These are phyloP conservation scores for Rhodomyrtus psidioides DNA, from an alignment of 441 rosid species.

Conservation along the genomic window DNA sequence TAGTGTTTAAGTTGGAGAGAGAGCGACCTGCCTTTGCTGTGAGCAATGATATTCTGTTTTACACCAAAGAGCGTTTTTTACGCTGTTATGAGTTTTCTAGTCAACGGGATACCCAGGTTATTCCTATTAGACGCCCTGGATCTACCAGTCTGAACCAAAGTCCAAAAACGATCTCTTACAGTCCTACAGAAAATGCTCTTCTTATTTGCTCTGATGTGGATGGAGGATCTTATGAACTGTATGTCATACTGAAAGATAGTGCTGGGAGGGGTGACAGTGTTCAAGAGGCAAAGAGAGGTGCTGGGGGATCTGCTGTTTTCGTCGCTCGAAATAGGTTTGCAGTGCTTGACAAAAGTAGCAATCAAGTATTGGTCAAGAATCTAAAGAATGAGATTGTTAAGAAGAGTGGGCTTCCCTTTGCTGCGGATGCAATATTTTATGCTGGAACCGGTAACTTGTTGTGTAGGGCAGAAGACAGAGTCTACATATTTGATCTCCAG, in stretches of 20 bases:
- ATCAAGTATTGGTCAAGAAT: constrained; percentile 61
- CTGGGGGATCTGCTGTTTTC: constrained; percentile 70
- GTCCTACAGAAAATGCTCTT: constrained; percentile 79
- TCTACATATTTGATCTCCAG: constrained; percentile 70
- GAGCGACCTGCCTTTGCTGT: constrained; percentile 85
- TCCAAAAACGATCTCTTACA: constrained; percentile 77
- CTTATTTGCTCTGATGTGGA: constrained; percentile 76
- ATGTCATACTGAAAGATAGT: constrained; percentile 64
- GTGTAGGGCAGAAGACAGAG: constrained; percentile 75
- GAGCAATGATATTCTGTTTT: constrained; percentile 63
- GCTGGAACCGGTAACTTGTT: constrained; percentile 86
- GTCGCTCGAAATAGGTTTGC: constrained; percentile 70
- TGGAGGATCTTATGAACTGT: constrained; percentile 87
- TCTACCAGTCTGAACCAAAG: constrained; percentile 69
- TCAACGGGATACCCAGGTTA: constrained; percentile 58
- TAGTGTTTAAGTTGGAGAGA: constrained; percentile 84
- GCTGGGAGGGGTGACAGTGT: constrained; percentile 54
- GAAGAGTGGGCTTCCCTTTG: constrained; percentile 48
- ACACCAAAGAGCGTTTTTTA: constrained; percentile 67
- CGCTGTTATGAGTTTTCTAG: constrained; percentile 67
- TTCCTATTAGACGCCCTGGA: constrained; percentile 80
- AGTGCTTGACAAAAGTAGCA: constrained; percentile 70
- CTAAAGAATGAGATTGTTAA: constrained; percentile 70
- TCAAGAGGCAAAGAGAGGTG: constrained; percentile 76
- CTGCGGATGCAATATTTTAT: constrained; percentile 73